Percentiles rank a stretch among this genome's conserved stretches.
Conservation (phyloP, 257 asterid species). For the Cruciata laevipes region DNA sequence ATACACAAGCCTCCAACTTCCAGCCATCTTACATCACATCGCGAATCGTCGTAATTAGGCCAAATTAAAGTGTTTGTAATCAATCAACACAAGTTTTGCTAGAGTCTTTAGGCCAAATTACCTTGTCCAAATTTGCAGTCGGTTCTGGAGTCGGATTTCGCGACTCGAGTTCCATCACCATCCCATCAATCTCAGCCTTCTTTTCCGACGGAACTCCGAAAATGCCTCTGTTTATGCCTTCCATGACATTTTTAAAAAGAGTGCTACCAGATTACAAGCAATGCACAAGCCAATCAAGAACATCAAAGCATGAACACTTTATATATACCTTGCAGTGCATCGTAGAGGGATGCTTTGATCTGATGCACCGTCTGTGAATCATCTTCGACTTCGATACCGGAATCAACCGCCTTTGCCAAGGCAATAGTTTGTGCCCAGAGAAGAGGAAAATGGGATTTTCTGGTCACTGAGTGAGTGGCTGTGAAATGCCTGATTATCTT, state of each 20-base stretch:
- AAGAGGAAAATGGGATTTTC: constrained; percentile 23
- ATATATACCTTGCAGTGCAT: constrained; percentile 50
- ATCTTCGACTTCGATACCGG: constrained; percentile 27
- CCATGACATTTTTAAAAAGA: not conserved
- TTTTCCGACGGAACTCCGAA: constrained; percentile 63
- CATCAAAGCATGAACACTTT: not conserved
- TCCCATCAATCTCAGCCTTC: constrained; percentile 47
- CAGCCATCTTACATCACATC: constrained; percentile 62
- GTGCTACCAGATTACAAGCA: not conserved
- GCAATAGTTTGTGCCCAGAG: constrained; percentile 16
- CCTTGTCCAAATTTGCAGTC: constrained; percentile 63
- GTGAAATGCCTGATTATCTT: constrained; percentile 30
- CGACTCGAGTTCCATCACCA: constrained; percentile 65
- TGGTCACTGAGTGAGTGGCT: constrained; percentile 23
- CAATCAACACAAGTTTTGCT: not conserved
- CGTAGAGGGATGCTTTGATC: constrained; percentile 41
- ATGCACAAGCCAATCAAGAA: not conserved
- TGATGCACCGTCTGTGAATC: constrained; percentile 21
- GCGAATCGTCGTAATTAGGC: not conserved
- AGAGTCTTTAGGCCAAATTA: constrained; percentile 6
- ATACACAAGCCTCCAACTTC: constrained; percentile 81
- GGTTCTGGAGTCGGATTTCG: constrained; percentile 77
- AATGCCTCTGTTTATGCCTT: constrained; percentile 82
- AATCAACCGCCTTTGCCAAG: constrained; percentile 35
- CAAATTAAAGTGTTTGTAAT: not conserved